Evolutionary conservation across 2,329 filamentous ascomycete species (phyloP).

Genomic region (Colletotrichum orbiculare): DNA sequence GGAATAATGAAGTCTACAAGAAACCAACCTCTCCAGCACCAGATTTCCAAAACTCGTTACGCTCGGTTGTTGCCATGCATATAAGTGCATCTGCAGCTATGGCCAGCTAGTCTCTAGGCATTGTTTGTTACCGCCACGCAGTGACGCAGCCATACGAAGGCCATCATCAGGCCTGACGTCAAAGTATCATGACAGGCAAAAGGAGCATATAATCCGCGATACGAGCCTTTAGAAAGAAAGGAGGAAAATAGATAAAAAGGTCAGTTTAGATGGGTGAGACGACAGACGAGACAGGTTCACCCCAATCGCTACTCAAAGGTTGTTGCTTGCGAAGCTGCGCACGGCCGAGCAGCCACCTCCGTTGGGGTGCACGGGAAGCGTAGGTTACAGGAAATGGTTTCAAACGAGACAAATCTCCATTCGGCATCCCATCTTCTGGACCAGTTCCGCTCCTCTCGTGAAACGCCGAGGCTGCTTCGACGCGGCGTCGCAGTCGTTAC

Average conservation of each 20-base stretch:
- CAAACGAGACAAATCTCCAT: constrained; percentile 26
- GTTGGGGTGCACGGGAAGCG: constrained; percentile 15
- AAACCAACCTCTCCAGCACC: neutral
- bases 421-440: constrained; percentile 28
- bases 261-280: neutral
- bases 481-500: constrained; percentile 13
- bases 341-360: constrained; percentile 19
- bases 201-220: neutral
- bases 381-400: constrained; percentile 31
- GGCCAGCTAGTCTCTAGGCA: neutral
- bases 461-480: constrained; percentile 27
- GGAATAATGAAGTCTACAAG: constrained; percentile 6
- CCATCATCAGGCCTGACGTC: constrained; percentile 26
- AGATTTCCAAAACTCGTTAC: neutral
- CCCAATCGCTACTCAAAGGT: neutral
- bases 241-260: neutral
- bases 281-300: neutral
- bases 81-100: constrained; percentile 20
- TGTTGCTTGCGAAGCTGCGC: constrained; percentile 14
- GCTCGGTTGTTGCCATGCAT: constrained; percentile 25
- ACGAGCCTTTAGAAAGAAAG: neutral
- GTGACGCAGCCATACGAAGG: constrained; percentile 23
- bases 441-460: constrained; percentile 5
- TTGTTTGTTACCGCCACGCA: constrained; percentile 5
- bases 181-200: constrained; percentile 6